phyloP scores from a whole-genome alignment of 192 early-diverging fungal genomes.

The Coemansia sp. region DNA sequence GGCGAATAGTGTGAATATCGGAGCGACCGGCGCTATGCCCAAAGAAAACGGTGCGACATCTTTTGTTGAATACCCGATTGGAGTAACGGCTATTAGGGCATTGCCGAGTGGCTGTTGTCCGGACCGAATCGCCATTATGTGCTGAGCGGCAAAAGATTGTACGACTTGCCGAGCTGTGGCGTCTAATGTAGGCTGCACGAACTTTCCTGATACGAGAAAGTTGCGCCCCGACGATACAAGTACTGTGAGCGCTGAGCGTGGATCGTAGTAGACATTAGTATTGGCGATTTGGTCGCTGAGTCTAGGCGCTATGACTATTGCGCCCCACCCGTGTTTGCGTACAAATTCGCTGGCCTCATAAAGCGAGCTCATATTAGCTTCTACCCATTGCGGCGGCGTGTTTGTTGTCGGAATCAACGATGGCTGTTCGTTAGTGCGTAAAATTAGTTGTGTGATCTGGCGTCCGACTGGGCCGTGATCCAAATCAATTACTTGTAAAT shows the following conservation, averaged over 20 bases:
- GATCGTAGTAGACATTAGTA: not conserved
- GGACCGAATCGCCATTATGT: not conserved
- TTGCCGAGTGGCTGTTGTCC: not conserved
- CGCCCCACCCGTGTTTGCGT: constrained; percentile 19
- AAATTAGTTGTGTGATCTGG: not conserved
- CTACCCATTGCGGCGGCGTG: constrained; percentile 9
- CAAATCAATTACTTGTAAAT: constrained; percentile 13
- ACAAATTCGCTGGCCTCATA: not conserved
- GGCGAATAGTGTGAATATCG: constrained; percentile 9
- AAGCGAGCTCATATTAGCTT: not conserved
- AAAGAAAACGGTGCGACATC: constrained; percentile 15
- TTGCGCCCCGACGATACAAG: constrained; percentile 16
- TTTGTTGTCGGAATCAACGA: not conserved
- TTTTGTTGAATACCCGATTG: constrained; percentile 3
- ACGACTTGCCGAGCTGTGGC: constrained; percentile 7
- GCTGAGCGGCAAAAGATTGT: not conserved
- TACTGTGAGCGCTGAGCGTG: not conserved
- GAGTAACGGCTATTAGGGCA: not conserved
- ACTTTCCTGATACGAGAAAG: not conserved
- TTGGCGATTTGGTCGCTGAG: not conserved
- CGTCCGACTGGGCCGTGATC: not conserved
- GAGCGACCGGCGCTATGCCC: constrained; percentile 20
- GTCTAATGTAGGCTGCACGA: constrained; percentile 9
- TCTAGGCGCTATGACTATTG: constrained; percentile 11
- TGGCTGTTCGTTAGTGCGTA: not conserved